These are phyloP conservation scores for Plasmodium fragile DNA, from an alignment of 169 alveolate species.

Conservation along the genomic window DNA sequence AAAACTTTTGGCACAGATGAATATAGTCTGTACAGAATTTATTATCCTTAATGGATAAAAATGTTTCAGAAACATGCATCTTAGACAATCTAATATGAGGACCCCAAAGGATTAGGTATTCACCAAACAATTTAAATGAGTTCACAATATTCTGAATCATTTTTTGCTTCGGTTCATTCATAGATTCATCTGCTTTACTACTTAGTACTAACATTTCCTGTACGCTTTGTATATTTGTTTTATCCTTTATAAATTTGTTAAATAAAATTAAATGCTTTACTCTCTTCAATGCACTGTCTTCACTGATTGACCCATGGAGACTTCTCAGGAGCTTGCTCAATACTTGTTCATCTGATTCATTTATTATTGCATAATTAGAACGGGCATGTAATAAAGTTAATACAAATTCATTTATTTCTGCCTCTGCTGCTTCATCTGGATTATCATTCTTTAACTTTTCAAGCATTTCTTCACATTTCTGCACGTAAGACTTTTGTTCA, in stretches of 20 bases:
- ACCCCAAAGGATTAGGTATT: neutral
- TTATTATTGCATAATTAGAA: neutral
- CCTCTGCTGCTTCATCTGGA: neutral
- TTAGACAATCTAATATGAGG: neutral
- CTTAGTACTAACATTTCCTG: conserved; percentile 29
- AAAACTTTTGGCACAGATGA: conserved; percentile 40
- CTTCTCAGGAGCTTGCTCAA: neutral
- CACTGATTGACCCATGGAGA: conserved; percentile 1
- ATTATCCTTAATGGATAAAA: conserved; percentile 11
- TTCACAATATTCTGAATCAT: neutral
- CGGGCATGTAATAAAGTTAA: conserved; percentile 14
- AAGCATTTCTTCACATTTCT: neutral
- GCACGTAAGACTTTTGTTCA: neutral
- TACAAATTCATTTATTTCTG: conserved; percentile 17
- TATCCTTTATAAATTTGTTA: conserved; percentile 14
- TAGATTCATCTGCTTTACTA: neutral
- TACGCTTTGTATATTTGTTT: neutral
- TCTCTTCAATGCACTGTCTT: neutral
- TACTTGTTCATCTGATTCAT: neutral
- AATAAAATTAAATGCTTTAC: conserved; percentile 1
- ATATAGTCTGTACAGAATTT: neutral
- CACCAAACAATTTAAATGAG: neutral
- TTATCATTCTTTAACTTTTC: neutral
- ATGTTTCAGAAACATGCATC: neutral
- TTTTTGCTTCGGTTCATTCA: neutral